Percentiles rank a stretch among this genome's conserved stretches.
These are phyloP conservation scores for Starmerella floris DNA, from an alignment of 805 yeast genomes.

Conservation along the genomic window DNA sequence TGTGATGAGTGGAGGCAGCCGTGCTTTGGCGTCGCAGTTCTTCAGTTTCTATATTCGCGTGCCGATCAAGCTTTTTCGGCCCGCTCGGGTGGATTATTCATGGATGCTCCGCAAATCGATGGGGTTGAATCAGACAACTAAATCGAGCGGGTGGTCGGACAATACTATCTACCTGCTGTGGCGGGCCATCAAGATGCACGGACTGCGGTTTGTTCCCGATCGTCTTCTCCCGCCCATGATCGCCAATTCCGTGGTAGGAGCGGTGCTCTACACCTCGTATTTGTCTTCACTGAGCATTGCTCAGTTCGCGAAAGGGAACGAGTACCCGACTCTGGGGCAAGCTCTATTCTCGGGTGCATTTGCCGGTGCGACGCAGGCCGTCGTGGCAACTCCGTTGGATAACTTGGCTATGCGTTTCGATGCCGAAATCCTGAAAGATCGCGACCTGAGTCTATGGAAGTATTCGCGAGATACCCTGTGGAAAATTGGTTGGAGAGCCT, in stretches of 20 bases:
- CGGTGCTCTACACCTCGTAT: constrained; percentile 73
- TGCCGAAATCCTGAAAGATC: constrained; percentile 44
- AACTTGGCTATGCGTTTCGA: constrained; percentile 75
- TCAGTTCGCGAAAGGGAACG: constrained; percentile 16
- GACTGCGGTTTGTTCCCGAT: constrained; percentile 79
- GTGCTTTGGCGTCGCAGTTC: constrained; percentile 70
- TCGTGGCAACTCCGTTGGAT: constrained; percentile 87
- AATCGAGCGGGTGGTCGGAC: constrained; percentile 44
- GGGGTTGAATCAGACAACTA: constrained; percentile 2
- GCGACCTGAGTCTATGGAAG: constrained; percentile 45
- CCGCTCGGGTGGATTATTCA: constrained; percentile 77
- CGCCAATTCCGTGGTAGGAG: constrained; percentile 82
- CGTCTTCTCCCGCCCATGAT: constrained; percentile 75
- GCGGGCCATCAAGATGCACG: constrained; percentile 58
- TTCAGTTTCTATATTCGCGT: constrained; percentile 69
- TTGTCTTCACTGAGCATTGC: constrained; percentile 30
- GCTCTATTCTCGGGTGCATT: constrained; percentile 65
- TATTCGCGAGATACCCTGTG: constrained; percentile 56
- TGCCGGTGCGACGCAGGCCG: constrained; percentile 79
- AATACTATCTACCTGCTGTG: constrained; percentile 64
- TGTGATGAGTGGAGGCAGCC: constrained; percentile 68
- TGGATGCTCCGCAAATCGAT: constrained; percentile 26
- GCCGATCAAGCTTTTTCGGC: constrained; percentile 73
- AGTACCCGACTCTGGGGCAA: constrained; percentile 37
- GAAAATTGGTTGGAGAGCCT: constrained; percentile 65